Evolutionary conservation across 108 stramenopile genomes (phyloP).

Genomic region (Hondaea fermentalgiana): DNA sequence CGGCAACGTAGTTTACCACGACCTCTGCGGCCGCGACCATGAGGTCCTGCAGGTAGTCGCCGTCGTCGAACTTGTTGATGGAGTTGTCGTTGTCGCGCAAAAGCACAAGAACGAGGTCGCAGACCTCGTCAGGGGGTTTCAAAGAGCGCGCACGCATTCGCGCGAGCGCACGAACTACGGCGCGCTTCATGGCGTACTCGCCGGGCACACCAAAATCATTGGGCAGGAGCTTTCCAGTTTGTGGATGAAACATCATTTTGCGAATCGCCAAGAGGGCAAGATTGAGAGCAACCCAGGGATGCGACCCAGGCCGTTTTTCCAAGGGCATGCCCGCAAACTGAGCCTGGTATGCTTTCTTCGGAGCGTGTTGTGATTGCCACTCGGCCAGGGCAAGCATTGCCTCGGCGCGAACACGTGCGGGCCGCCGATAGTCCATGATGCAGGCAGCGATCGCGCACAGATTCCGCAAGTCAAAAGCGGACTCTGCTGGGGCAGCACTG

Average conservation of each 20-base stretch:
- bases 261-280: not conserved
- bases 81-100: slow-evolving; percentile 14
- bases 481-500: not conserved
- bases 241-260: not conserved
- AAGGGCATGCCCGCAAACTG: not conserved
- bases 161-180: not conserved
- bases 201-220: slow-evolving; percentile 12
- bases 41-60: not conserved
- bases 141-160: not conserved
- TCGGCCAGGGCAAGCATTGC: not conserved
- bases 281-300: slow-evolving; percentile 1
- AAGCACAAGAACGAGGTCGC: not conserved
- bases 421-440: not conserved
- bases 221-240: not conserved
- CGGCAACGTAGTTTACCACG: not conserved
- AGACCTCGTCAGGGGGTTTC: not conserved
- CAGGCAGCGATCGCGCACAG: not conserved
- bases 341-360: not conserved
- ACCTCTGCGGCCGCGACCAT: not conserved
- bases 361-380: not conserved
- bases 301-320: not conserved
- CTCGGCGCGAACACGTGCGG: not conserved
- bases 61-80: not conserved
- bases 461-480: not conserved
- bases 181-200: slow-evolving; percentile 3